Evolutionary conservation across 805 yeast species (phyloP).

Genomic region (Candida parachauliodes): DNA sequence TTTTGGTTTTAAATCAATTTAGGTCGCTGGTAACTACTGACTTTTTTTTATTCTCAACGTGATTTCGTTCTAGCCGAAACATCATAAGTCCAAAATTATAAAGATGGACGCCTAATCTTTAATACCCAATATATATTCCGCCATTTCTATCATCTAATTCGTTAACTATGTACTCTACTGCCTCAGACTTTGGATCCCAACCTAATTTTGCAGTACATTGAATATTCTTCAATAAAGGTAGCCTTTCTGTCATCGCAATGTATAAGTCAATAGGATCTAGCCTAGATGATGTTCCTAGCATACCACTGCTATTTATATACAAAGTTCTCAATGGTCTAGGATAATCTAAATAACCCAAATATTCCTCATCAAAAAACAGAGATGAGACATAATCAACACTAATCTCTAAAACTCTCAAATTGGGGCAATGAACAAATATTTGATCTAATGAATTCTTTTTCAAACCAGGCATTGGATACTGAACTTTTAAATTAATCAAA

Average conservation of each 20-base stretch:
- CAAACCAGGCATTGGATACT: slow-evolving; percentile 86
- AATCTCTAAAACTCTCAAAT: slow-evolving; percentile 56
- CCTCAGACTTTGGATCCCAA: slow-evolving; percentile 63
- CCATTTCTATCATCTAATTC: slow-evolving; percentile 74
- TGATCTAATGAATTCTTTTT: slow-evolving; percentile 67
- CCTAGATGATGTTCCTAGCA: slow-evolving; percentile 77
- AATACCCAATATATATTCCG: slow-evolving; percentile 56
- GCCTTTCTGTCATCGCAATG: slow-evolving; percentile 74
- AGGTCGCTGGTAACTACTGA: too few species aligned
- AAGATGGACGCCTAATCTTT: background rate
- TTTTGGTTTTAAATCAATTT: too few species aligned
- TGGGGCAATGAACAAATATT: slow-evolving; percentile 74
- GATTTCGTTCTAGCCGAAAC: too few species aligned
- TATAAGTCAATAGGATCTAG: slow-evolving; percentile 87
- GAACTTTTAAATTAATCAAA: slow-evolving; percentile 59
- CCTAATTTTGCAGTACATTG: slow-evolving; percentile 75
- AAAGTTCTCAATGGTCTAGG: slow-evolving; percentile 55
- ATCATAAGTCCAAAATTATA: too few species aligned
- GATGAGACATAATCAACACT: slow-evolving; percentile 76
- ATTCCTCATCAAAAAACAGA: slow-evolving; percentile 31
- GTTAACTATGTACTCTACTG: slow-evolving; percentile 49
- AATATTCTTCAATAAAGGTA: slow-evolving; percentile 64
- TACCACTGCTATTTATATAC: slow-evolving; percentile 80
- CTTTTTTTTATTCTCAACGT: background rate
- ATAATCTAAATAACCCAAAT: slow-evolving; percentile 20